Conservation (phyloP, 2,329 filamentous ascomycete genomes). For the Botrytis porri region DNA sequence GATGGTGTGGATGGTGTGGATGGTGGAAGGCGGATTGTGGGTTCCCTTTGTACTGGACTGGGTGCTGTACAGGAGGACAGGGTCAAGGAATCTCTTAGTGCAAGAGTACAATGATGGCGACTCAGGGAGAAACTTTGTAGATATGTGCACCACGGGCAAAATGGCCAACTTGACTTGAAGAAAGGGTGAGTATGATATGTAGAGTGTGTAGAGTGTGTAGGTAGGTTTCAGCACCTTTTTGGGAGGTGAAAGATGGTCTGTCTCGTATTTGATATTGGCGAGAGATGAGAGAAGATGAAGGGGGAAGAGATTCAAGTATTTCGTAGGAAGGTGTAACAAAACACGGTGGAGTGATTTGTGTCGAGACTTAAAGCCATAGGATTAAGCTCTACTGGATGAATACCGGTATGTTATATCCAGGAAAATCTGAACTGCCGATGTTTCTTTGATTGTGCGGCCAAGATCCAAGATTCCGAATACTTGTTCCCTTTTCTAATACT, state of each 20-base stretch:
- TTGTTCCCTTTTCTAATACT: not conserved
- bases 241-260: not conserved
- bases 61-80: constrained; percentile 3
- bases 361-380: not conserved
- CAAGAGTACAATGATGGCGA: not conserved
- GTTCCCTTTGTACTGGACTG: constrained; percentile 1
- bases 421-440: not conserved
- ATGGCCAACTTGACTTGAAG: not conserved
- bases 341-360: not conserved
- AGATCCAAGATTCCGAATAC: not conserved
- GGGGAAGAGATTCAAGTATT: not conserved
- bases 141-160: not conserved
- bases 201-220: not conserved
- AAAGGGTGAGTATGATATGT: not conserved
- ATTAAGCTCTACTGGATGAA: not conserved
- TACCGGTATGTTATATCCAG: not conserved
- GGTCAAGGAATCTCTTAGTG: not conserved
- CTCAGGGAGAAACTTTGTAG: not conserved
- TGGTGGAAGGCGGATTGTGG: constrained; percentile 12
- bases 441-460: not conserved
- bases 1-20: not conserved
- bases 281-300: not conserved
- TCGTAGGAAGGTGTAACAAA: not conserved
- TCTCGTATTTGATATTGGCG: not conserved
- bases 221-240: not conserved